These are phyloP conservation scores for Solanum sejunctum DNA, from an alignment of 257 asterid species.

Conservation along the genomic window DNA sequence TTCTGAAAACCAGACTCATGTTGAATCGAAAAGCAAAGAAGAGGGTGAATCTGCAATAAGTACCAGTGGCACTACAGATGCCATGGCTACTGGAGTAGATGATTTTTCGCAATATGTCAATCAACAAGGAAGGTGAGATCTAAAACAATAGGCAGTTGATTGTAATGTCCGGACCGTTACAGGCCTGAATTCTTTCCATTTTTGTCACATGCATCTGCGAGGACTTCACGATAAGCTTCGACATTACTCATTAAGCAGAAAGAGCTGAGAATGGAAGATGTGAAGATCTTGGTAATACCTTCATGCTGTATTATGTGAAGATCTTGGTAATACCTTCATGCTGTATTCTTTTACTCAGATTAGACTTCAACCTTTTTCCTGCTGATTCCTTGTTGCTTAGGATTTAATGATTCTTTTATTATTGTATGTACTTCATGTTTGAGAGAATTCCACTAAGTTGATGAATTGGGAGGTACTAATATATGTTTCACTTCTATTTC, in stretches of 20 bases:
- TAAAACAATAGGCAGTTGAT: neutral
- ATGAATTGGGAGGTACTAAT: neutral
- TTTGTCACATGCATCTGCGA: neutral
- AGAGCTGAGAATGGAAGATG: neutral
- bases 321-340: neutral
- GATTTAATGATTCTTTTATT: neutral
- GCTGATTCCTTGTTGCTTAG: neutral
- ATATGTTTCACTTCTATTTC: neutral
- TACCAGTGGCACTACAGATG: constrained; percentile 1
- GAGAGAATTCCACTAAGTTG: neutral
- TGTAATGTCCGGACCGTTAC: neutral
- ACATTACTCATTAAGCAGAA: neutral
- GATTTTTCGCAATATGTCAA: constrained; percentile 33
- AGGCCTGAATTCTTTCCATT: neutral
- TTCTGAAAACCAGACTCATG: neutral
- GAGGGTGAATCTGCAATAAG: constrained; percentile 2
- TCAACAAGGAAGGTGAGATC: constrained; percentile 34
- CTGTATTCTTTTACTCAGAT: neutral
- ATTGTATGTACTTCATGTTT: neutral
- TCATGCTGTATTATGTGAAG: neutral
- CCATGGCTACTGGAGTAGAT: constrained; percentile 17
- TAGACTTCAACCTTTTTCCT: neutral
- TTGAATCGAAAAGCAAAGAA: neutral
- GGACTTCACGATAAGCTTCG: neutral
- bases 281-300: neutral